These are phyloP conservation scores for Bertia moriformis DNA, from an alignment of 2,329 filamentous ascomycete species.

Conservation along the genomic window DNA sequence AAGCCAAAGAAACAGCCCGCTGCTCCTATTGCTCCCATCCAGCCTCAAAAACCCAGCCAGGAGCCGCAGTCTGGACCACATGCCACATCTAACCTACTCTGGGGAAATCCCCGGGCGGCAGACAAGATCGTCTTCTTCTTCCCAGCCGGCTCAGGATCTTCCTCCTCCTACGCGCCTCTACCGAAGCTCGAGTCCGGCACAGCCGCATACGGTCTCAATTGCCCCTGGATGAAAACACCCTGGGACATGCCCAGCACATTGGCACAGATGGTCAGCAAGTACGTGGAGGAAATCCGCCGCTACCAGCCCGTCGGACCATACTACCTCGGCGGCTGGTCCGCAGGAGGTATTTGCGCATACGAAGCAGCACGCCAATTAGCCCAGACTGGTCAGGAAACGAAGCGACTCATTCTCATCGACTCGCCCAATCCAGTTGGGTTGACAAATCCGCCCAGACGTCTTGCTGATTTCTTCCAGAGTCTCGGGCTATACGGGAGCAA, in stretches of 20 bases:
- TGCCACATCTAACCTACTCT: slow-evolving; percentile 21
- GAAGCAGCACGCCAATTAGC: slow-evolving; percentile 48
- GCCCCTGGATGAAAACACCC: slow-evolving; percentile 57
- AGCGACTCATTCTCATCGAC: slow-evolving; percentile 50
- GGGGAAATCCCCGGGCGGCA: slow-evolving; percentile 32
- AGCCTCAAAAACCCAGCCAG: not conserved
- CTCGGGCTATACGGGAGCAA: slow-evolving; percentile 56
- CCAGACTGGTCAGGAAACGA: slow-evolving; percentile 38
- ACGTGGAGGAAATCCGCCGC: slow-evolving; percentile 55
- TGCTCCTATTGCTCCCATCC: slow-evolving; percentile 29
- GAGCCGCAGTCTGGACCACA: slow-evolving; percentile 1
- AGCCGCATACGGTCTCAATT: slow-evolving; percentile 46
- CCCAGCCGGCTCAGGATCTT: slow-evolving; percentile 40
- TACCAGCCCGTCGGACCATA: slow-evolving; percentile 58
- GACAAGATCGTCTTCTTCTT: slow-evolving; percentile 35
- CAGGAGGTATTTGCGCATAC: slow-evolving; percentile 59
- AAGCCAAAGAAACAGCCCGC: slow-evolving; percentile 4
- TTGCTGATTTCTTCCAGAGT: slow-evolving; percentile 49
- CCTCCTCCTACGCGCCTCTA: slow-evolving; percentile 53
- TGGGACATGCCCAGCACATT: slow-evolving; percentile 52
- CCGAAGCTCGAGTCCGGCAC: slow-evolving; percentile 31
- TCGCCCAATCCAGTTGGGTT: slow-evolving; percentile 53
- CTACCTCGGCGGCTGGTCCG: slow-evolving; percentile 60
- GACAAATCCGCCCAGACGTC: slow-evolving; percentile 42
- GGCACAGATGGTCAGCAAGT: slow-evolving; percentile 48